Evolutionary conservation across 2,329 filamentous ascomycete species (phyloP).

Genomic region (Sporothrix curviconia): DNA sequence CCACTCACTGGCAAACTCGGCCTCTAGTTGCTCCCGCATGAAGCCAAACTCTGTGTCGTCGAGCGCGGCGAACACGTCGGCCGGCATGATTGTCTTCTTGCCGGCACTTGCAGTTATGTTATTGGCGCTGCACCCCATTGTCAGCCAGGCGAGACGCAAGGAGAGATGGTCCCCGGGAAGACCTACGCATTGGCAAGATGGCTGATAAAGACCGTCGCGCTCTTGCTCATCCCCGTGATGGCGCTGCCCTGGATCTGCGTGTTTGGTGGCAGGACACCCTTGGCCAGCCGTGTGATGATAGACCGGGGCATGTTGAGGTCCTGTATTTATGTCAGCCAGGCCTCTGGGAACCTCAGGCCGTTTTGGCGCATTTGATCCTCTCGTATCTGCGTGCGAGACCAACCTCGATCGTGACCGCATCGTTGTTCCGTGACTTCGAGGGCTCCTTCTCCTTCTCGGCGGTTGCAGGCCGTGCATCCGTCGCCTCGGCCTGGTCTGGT

Average conservation of each 20-base stretch:
- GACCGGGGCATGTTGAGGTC: conserved; percentile 74
- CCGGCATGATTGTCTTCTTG: conserved; percentile 72
- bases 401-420: conserved; percentile 49
- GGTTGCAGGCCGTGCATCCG: neutral
- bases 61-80: conserved; percentile 69
- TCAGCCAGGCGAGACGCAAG: neutral
- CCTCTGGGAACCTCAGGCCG: too few species aligned
- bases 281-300: conserved; percentile 72
- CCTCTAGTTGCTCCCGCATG: conserved; percentile 60
- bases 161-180: neutral
- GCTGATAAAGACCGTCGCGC: conserved; percentile 77
- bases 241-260: conserved; percentile 81
- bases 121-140: conserved; percentile 56
- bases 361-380: too few species aligned
- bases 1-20: conserved; percentile 66
- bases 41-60: conserved; percentile 75
- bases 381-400: conserved; percentile 1
- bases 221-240: conserved; percentile 70
- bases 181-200: conserved; percentile 69
- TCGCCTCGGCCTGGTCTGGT: neutral
- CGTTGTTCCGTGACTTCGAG: conserved; percentile 23
- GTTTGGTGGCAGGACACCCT: conserved; percentile 71
- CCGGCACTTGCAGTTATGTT: conserved; percentile 59
- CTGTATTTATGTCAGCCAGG: conserved; percentile 30
- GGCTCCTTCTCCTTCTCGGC: conserved; percentile 11